Evolutionary conservation across 2,329 filamentous ascomycete genomes (phyloP).

Genomic region (Pleoardoris graminearum): DNA sequence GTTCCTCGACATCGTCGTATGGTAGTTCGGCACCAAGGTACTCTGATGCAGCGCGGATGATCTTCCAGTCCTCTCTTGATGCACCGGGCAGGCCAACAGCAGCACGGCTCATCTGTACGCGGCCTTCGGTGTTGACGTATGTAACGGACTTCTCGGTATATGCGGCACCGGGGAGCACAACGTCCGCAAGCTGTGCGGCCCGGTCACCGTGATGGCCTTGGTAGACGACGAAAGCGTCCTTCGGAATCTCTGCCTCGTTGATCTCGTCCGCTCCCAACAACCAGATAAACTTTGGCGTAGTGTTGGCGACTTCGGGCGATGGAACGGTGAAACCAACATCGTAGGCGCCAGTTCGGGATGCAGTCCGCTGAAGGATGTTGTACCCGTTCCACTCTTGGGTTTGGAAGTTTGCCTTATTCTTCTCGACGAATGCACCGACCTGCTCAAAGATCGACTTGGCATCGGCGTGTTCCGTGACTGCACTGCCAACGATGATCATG

Average conservation of each 20-base stretch:
- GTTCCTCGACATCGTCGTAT: slow-evolving; percentile 87
- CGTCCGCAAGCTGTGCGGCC: slow-evolving; percentile 88
- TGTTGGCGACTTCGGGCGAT: slow-evolving; percentile 77
- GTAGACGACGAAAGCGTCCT: slow-evolving; percentile 95
- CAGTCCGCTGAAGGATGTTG: slow-evolving; percentile 92
- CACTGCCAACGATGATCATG: slow-evolving; percentile 95
- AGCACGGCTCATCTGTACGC: slow-evolving; percentile 89
- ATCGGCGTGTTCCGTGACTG: slow-evolving; percentile 86
- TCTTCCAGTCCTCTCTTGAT: slow-evolving; percentile 97
- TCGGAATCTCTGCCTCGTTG: slow-evolving; percentile 81
- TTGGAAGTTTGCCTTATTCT: slow-evolving; percentile 85
- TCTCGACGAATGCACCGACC: slow-evolving; percentile 87
- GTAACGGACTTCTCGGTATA: slow-evolving; percentile 97
- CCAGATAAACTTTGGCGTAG: slow-evolving; percentile 93
- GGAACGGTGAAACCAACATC: slow-evolving; percentile 94
- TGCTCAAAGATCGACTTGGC: slow-evolving; percentile 92
- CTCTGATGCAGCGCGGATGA: slow-evolving; percentile 88
- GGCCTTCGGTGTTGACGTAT: slow-evolving; percentile 97
- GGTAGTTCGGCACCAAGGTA: slow-evolving; percentile 85
- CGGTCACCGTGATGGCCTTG: slow-evolving; percentile 97
- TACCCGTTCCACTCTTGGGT: slow-evolving; percentile 95
- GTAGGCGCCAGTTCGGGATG: slow-evolving; percentile 89
- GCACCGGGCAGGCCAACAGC: slow-evolving; percentile 88
- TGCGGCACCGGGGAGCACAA: slow-evolving; percentile 89
- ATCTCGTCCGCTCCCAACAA: slow-evolving; percentile 95